Evolutionary conservation across 371 early-diverging fungal species (phyloP).

Genomic region (Rhizopus stolonifer): DNA sequence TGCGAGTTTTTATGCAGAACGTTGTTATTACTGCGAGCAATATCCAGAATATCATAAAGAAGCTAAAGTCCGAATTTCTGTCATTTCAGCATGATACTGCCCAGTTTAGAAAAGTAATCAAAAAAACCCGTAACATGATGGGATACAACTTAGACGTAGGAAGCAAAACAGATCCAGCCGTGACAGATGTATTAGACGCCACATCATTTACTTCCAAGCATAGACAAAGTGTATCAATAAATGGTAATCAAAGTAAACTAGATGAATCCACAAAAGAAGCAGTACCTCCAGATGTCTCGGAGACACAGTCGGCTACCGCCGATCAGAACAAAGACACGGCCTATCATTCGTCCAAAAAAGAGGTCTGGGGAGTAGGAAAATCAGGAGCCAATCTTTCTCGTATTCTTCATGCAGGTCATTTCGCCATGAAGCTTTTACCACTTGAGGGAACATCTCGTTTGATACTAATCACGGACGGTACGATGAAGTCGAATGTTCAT

Average conservation of each 20-base stretch:
- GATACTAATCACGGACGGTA: slow-evolving; percentile 88
- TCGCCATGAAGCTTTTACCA: slow-evolving; percentile 74
- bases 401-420: slow-evolving; percentile 70
- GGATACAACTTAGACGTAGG: slow-evolving; percentile 60
- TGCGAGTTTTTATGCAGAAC: slow-evolving; percentile 72
- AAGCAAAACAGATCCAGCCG: slow-evolving; percentile 16
- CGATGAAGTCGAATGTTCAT: slow-evolving; percentile 67
- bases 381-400: slow-evolving; percentile 63
- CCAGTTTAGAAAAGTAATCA: slow-evolving; percentile 51
- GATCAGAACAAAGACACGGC: slow-evolving; percentile 16
- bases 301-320: not conserved
- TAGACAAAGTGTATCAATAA: not conserved
- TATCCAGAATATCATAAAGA: slow-evolving; percentile 48
- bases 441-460: slow-evolving; percentile 68
- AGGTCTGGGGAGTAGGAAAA: slow-evolving; percentile 64
- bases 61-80: slow-evolving; percentile 54
- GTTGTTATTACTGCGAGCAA: slow-evolving; percentile 56
- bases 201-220: slow-evolving; percentile 19
- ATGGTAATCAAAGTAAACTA: not conserved
- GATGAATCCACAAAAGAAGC: not conserved
- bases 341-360: slow-evolving; percentile 40
- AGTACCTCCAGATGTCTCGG: not conserved
- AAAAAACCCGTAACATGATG: slow-evolving; percentile 32
- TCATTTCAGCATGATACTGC: slow-evolving; percentile 66
- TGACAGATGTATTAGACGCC: slow-evolving; percentile 26